Evolutionary conservation across 148 eudicot genomes (phyloP).

Genomic region (Camellia lanceoleosa): DNA sequence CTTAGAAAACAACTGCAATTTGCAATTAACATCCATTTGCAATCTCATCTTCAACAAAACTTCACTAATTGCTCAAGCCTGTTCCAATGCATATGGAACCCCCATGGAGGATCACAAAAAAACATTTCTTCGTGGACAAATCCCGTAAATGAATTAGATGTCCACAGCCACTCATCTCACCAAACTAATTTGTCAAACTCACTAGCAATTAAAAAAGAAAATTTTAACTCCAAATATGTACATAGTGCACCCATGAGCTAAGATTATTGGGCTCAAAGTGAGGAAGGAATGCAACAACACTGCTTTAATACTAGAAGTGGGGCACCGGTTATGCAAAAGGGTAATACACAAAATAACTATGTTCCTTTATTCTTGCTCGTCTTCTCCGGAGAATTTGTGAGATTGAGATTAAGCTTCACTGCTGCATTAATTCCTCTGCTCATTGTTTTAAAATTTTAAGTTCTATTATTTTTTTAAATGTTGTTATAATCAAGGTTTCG

Average conservation of each 20-base stretch:
- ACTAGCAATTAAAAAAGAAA: too few species aligned
- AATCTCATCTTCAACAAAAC: slow-evolving; percentile 1
- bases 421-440: too few species aligned
- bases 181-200: too few species aligned
- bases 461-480: too few species aligned
- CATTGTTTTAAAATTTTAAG: too few species aligned
- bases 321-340: not conserved
- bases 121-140: not conserved
- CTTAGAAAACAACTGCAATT: not conserved
- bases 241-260: too few species aligned
- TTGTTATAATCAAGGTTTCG: too few species aligned
- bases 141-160: too few species aligned
- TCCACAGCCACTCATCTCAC: too few species aligned
- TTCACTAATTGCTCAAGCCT: not conserved
- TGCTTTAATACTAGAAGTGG: not conserved
- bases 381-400: not conserved
- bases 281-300: not conserved
- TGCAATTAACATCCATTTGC: not conserved
- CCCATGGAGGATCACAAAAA: not conserved
- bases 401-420: too few species aligned
- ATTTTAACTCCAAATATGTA: too few species aligned
- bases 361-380: slow-evolving; percentile 3
- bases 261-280: too few species aligned
- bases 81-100: not conserved
- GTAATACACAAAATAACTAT: not conserved